phyloP scores from a whole-genome alignment of 495 filamentous ascomycete species.

The Tuber aestivum region DNA sequence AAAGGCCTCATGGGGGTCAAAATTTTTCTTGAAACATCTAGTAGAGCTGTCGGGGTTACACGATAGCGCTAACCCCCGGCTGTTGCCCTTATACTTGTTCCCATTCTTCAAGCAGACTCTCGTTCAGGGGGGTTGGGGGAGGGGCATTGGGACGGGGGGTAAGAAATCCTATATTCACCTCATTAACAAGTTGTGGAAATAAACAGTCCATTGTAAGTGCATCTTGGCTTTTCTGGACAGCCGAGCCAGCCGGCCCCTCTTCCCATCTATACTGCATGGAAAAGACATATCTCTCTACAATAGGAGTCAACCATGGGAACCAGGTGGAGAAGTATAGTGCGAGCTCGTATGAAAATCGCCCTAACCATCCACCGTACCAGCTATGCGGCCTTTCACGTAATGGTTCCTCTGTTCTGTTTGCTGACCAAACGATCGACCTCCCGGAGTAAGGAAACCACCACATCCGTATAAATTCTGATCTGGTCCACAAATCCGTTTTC shows the following conservation, averaged over 20 bases:
- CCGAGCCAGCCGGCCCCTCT: constrained; percentile 59
- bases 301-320: constrained; percentile 71
- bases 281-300: constrained; percentile 90
- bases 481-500: constrained; percentile 71
- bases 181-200: constrained; percentile 94
- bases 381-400: constrained; percentile 51
- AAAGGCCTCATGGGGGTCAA: background rate
- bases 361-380: constrained; percentile 75
- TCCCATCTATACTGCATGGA: constrained; percentile 90
- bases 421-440: constrained; percentile 79
- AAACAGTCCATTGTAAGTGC: constrained; percentile 94
- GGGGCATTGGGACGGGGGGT: constrained; percentile 3
- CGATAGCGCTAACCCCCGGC: background rate
- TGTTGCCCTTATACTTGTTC: background rate
- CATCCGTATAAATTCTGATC: constrained; percentile 79
- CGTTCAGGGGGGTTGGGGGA: background rate
- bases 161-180: constrained; percentile 45
- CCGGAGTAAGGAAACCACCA: constrained; percentile 97
- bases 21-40: background rate
- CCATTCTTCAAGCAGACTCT: background rate
- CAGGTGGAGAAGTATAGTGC: constrained; percentile 72
- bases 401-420: constrained; percentile 62
- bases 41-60: background rate
- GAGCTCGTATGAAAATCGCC: constrained; percentile 84
- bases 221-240: constrained; percentile 69